Evolutionary conservation across 192 early-diverging fungal genomes (phyloP).

Genomic region (Linnemannia exigua): DNA sequence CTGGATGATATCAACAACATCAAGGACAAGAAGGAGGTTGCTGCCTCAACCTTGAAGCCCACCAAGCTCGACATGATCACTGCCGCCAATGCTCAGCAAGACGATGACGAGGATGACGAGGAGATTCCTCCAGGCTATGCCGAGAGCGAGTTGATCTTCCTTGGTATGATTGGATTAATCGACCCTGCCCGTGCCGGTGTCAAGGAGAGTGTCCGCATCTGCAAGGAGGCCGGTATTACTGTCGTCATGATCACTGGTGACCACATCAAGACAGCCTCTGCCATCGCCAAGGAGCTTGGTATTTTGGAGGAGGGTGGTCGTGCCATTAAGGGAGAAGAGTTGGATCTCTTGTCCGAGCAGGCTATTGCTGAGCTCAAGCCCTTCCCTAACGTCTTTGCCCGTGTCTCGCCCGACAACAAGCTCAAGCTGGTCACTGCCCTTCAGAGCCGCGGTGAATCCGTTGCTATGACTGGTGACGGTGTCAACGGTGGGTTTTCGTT

Average conservation of each 20-base stretch:
- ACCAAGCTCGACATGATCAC: conserved; percentile 44
- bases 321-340: conserved; percentile 89
- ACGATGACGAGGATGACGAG: conserved; percentile 58
- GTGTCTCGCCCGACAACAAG: conserved; percentile 97
- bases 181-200: conserved; percentile 93
- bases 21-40: conserved; percentile 66
- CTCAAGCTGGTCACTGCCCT: conserved; percentile 94
- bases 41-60: conserved; percentile 30
- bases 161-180: conserved; percentile 93
- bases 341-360: conserved; percentile 94
- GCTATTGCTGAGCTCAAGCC: conserved; percentile 82
- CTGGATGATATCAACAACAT: conserved; percentile 60
- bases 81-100: no score
- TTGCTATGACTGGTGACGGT: conserved; percentile 97
- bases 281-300: conserved; percentile 92
- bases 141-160: conserved; percentile 83
- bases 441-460: conserved; percentile 81
- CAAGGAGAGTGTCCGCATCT: conserved; percentile 81
- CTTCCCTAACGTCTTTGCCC: conserved; percentile 97
- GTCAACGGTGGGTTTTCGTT: conserved; percentile 75
- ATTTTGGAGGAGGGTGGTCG: conserved; percentile 83
- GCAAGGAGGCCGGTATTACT: conserved; percentile 93
- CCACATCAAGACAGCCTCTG: conserved; percentile 92
- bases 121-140: conserved; percentile 66
- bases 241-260: conserved; percentile 99